phyloP scores from a whole-genome alignment of 192 early-diverging fungal species.

The Coemansia reversa region DNA sequence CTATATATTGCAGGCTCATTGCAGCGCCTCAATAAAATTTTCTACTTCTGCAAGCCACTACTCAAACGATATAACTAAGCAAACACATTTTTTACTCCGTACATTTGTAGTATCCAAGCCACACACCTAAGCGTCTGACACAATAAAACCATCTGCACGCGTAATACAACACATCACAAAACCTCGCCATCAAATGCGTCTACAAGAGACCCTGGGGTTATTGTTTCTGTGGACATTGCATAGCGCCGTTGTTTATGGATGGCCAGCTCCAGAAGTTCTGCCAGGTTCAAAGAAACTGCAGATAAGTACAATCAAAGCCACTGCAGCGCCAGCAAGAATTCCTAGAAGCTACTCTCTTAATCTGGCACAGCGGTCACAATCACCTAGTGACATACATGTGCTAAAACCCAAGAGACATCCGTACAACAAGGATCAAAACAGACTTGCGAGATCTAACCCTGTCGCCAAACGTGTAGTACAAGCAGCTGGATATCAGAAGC shows the following conservation, averaged over 20 bases:
- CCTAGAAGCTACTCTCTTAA: slow-evolving; percentile 11
- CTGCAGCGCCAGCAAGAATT: slow-evolving; percentile 23
- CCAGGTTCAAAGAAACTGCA: slow-evolving; percentile 19
- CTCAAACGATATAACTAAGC: too few species aligned
- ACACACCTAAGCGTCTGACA: too few species aligned
- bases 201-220: too few species aligned
- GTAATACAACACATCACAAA: too few species aligned
- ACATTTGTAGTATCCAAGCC: too few species aligned
- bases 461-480: not conserved
- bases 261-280: not conserved
- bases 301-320: slow-evolving; percentile 29
- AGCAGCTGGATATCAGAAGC: slow-evolving; percentile 29
- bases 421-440: slow-evolving; percentile 21
- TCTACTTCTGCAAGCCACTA: too few species aligned
- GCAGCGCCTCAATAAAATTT: too few species aligned
- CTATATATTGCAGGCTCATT: too few species aligned
- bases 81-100: too few species aligned
- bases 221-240: too few species aligned
- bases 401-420: slow-evolving; percentile 32
- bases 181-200: too few species aligned
- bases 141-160: too few species aligned
- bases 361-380: slow-evolving; percentile 28
- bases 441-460: slow-evolving; percentile 20
- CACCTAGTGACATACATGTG: slow-evolving; percentile 42
- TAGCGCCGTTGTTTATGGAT: not conserved